Percentiles rank a stretch among this genome's conserved stretches.
phyloP scores from a whole-genome alignment of 768 basidiomycete genomes.

The Boletus speciosus region DNA sequence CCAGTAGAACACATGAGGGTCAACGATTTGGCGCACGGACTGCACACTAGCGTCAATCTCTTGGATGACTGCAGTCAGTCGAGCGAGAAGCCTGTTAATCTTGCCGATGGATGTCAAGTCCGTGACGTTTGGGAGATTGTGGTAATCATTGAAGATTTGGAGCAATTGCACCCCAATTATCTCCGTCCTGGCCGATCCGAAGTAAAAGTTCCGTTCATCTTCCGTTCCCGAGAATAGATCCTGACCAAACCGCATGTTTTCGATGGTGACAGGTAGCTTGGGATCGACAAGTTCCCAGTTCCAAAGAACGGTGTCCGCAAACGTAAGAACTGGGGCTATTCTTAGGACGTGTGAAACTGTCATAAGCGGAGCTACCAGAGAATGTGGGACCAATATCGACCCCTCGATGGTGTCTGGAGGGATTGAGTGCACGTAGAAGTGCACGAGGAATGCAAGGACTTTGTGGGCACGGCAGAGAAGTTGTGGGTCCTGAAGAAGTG shows the following conservation, averaged over 20 bases:
- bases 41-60: slow-evolving; percentile 69
- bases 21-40: slow-evolving; percentile 65
- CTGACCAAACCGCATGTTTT: slow-evolving; percentile 67
- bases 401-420: slow-evolving; percentile 39
- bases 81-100: slow-evolving; percentile 67
- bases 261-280: slow-evolving; percentile 52
- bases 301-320: slow-evolving; percentile 95
- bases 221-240: slow-evolving; percentile 81
- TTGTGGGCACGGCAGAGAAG: slow-evolving; percentile 81
- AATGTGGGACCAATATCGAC: slow-evolving; percentile 63
- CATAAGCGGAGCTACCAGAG: slow-evolving; percentile 75
- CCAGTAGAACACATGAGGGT: slow-evolving; percentile 88
- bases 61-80: slow-evolving; percentile 66
- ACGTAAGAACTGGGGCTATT: slow-evolving; percentile 93
- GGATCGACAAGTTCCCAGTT: slow-evolving; percentile 71
- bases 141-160: slow-evolving; percentile 82
- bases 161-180: slow-evolving; percentile 84
- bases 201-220: slow-evolving; percentile 84
- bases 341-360: slow-evolving; percentile 70
- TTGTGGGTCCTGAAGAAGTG: slow-evolving; percentile 53
- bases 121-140: slow-evolving; percentile 65
- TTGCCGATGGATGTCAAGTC: slow-evolving; percentile 63
- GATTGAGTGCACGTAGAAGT: slow-evolving; percentile 86
- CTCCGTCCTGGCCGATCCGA: slow-evolving; percentile 80
- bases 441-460: slow-evolving; percentile 84